A percentile compares a stretch with the other conserved stretches of the same genome.
These are phyloP conservation scores for Nicotiana otophora DNA, from an alignment of 257 asterid species.

Conservation along the genomic window DNA sequence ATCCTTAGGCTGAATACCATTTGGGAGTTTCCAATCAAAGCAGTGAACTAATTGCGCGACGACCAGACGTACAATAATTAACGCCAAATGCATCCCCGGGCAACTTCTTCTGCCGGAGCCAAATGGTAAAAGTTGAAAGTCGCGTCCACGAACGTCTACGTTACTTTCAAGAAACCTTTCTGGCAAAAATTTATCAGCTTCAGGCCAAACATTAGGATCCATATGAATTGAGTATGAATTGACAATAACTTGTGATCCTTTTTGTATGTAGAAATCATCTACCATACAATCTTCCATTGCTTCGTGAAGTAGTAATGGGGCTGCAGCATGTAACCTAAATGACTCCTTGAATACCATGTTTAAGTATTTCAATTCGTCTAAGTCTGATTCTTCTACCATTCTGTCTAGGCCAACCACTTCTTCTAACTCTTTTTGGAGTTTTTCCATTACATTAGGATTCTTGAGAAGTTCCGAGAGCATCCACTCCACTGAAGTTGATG, in stretches of 20 bases:
- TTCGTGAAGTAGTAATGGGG: conserved; percentile 45
- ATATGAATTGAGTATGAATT: conserved; percentile 41
- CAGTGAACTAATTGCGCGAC: conserved; percentile 58
- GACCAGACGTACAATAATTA: conserved; percentile 34
- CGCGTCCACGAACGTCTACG: conserved; percentile 38
- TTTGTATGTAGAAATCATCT: conserved; percentile 34
- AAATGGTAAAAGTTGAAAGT: conserved; percentile 49
- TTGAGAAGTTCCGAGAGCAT: conserved; percentile 36
- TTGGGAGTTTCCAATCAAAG: conserved; percentile 49
- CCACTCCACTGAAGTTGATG: conserved; percentile 47
- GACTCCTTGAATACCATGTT: conserved; percentile 49
- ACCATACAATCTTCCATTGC: conserved; percentile 35
- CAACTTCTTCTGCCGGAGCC: conserved; percentile 54
- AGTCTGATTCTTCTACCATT: conserved; percentile 48
- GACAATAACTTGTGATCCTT: conserved; percentile 34
- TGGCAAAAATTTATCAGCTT: conserved; percentile 43
- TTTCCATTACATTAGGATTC: conserved; percentile 35
- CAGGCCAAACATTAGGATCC: conserved; percentile 38
- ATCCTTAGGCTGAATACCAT: conserved; percentile 31
- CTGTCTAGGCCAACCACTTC: conserved; percentile 38
- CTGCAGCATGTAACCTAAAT: conserved; percentile 46
- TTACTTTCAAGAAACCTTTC: conserved; percentile 41
- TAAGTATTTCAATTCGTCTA: conserved; percentile 36
- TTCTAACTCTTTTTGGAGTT: conserved; percentile 39
- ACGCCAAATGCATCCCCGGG: conserved; percentile 48